A percentile compares a stretch with the other conserved stretches of the same genome.
phyloP scores from a whole-genome alignment of 2,329 filamentous ascomycete species.

The Fusarium papillatum region DNA sequence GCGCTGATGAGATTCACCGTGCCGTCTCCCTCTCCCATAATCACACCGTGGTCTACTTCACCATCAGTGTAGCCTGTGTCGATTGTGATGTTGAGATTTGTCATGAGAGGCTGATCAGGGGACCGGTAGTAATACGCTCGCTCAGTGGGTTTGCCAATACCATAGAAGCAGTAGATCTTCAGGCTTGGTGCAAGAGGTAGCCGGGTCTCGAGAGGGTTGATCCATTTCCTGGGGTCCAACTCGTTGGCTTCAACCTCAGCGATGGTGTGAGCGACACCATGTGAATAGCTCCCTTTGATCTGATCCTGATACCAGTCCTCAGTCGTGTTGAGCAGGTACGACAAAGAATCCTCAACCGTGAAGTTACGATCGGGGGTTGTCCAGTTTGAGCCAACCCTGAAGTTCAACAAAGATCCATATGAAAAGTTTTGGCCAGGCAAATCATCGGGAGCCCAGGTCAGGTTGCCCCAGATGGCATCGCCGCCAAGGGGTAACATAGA shows the following conservation, averaged over 20 bases:
- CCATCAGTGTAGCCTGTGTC: conserved; percentile 74
- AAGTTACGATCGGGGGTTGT: conserved; percentile 80
- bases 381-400: conserved; percentile 75
- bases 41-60: conserved; percentile 86
- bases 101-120: conserved; percentile 74
- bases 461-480: conserved; percentile 94
- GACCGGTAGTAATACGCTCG: conserved; percentile 90
- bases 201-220: conserved; percentile 92
- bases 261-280: conserved; percentile 85
- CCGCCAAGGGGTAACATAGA: conserved; percentile 98
- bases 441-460: conserved; percentile 91
- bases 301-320: conserved; percentile 89
- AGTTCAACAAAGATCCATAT: conserved; percentile 89
- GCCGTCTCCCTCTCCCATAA: conserved; percentile 95
- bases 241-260: conserved; percentile 88
- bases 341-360: conserved; percentile 82
- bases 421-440: conserved; percentile 77
- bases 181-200: conserved; percentile 89
- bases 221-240: conserved; percentile 85
- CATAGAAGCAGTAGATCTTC: conserved; percentile 99
- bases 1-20: conserved; percentile 93
- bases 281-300: conserved; percentile 83
- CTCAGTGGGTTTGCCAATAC: conserved; percentile 93
- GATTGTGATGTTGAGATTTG: conserved; percentile 80
- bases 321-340: conserved; percentile 82